A percentile compares a stretch with the other conserved stretches of the same genome.
Conservation (phyloP, 2,329 filamentous ascomycete genomes). For the Hypomyces rosellus region DNA sequence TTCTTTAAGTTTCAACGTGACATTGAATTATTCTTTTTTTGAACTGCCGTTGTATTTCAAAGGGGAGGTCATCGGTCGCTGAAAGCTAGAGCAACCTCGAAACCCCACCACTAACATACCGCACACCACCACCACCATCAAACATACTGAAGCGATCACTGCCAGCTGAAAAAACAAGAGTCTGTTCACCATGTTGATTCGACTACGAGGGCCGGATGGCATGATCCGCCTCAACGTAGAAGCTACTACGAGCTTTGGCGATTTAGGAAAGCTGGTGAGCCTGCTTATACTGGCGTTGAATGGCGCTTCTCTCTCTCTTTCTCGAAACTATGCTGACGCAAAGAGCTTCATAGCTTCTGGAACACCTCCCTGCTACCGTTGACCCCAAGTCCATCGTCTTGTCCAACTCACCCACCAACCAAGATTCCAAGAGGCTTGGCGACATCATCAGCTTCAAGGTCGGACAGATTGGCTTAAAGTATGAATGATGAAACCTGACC, state of each 20-base stretch:
- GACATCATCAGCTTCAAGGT: constrained; percentile 53
- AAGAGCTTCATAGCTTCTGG: constrained; percentile 41
- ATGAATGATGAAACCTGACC: constrained; percentile 17
- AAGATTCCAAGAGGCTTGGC: constrained; percentile 51
- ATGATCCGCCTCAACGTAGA: constrained; percentile 81
- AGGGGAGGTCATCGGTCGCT: no score
- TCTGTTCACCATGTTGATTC: constrained; percentile 61
- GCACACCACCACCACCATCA: constrained; percentile 1
- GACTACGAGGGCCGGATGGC: constrained; percentile 87
- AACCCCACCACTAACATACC: neutral
- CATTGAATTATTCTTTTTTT: no score
- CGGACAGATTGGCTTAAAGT: constrained; percentile 55
- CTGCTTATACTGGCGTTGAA: neutral
- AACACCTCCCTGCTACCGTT: constrained; percentile 55
- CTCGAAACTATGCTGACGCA: neutral
- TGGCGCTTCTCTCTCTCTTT: neutral
- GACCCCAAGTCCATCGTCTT: constrained; percentile 54
- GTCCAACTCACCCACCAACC: constrained; percentile 54
- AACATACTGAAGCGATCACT: neutral
- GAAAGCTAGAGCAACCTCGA: no score
- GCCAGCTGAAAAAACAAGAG: neutral
- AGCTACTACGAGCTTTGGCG: constrained; percentile 63
- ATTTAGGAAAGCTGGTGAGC: constrained; percentile 48
- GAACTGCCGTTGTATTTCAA: no score
- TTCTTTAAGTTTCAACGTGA: no score